Conservation (phyloP, 2,329 filamentous ascomycete genomes). For the Arthrobotrys sphaeroides region DNA sequence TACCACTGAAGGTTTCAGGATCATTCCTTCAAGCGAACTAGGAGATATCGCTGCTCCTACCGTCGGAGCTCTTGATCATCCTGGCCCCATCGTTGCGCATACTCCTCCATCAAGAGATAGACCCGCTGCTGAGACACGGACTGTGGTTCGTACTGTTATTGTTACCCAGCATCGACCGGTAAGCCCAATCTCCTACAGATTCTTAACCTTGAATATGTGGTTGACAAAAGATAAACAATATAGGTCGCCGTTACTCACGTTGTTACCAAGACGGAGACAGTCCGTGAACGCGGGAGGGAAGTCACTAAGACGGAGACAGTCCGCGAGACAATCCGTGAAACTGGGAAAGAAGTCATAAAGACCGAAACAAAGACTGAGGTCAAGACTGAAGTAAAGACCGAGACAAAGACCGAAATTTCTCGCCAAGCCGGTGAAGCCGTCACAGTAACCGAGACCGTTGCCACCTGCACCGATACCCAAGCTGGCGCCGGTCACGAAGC, state of each 20-base stretch:
- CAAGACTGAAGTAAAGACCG: neutral
- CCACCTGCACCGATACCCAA: slow-evolving; percentile 19
- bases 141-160: slow-evolving; percentile 14
- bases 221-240: neutral
- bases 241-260: slow-evolving; percentile 8
- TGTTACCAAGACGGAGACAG: neutral
- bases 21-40: slow-evolving; percentile 31
- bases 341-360: neutral
- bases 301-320: slow-evolving; percentile 1
- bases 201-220: too few relatives aligned
- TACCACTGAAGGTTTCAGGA: slow-evolving; percentile 38
- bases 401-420: neutral
- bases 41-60: neutral
- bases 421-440: slow-evolving; percentile 4
- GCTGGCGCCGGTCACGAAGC: neutral
- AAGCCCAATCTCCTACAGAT: neutral
- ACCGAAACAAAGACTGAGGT: neutral
- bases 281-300: neutral
- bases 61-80: neutral
- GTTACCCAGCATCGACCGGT: slow-evolving; percentile 26
- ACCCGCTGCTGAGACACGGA: neutral
- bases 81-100: neutral
- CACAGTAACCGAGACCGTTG: slow-evolving; percentile 34
- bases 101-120: too few relatives aligned
- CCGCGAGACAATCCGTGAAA: neutral